Evolutionary conservation across 352 stramenopile genomes (phyloP), one percentile per base, ranked within the genome.

Genomic region (Achlya hypogyna): DNA sequence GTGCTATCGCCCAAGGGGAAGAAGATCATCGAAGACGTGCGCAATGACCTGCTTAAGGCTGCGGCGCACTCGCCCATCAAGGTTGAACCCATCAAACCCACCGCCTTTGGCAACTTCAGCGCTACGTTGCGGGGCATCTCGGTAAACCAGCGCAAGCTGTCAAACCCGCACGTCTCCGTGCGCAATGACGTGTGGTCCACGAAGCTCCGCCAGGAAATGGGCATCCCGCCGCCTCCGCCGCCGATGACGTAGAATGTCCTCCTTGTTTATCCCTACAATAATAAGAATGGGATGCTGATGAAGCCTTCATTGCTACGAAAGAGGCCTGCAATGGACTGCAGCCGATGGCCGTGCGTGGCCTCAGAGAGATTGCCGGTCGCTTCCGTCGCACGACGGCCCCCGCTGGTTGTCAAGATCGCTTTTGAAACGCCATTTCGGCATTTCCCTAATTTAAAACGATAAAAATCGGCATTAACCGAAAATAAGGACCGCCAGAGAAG

Each of bases 11-110:
- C 76, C 0, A 78, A 72, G 35, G 79, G 73, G 4, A 69, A 80
- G 40, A 63, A 80, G 59, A 66, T 79, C 27, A 67, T 86, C 42
- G 74, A 82, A 47, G 72, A 80, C 20, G 81, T 84, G 38, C 70
- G 72, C 14, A 69, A 74, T 31, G 74, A 83, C 23, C 70, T 85
- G 25, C 43, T 85, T 0, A 51, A 63, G 20, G 62, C 70, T 16
- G 70, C 71, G 42, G 72, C 65, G 25, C 63, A 53, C n/a, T 43
- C 51, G 38, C 34, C 63, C 5, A 16, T 54, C 3, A 51, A 34
- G 38, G 27, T 6, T 18, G 60, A 14, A 22, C 1, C 62, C 18
- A n/a, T 51, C 49, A 54, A 54, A 54, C 6, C 42, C 22, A 49
- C 42, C 22, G 49, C 49, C 6, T 6, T 6, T 54, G 16, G 28